Base-by-base conservation (phyloP, 179 eudicot species). In the Gypsophila paniculata region DNA sequence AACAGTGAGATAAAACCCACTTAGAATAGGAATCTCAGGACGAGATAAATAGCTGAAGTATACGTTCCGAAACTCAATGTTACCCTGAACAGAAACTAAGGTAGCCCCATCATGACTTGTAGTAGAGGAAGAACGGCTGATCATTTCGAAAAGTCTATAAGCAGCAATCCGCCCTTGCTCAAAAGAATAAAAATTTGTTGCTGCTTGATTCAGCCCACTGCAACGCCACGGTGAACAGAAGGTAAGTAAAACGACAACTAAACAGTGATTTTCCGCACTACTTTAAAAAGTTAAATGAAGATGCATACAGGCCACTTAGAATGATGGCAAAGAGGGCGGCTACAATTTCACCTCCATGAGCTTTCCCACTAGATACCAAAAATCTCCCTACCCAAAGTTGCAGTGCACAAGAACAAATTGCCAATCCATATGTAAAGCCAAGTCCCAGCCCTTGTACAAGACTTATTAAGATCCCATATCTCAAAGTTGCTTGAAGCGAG, bases 111-210 rank as follows among this genome's bases (percentile, higher is more conserved):
- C 96, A 77, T 91, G 86, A 79, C 85, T 87, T 11, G 83, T 87
- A 66, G 81, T 77, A 59, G 99, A 92, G 48, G 96, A 86, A 59
- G 99, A 94, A 52, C 99, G 96, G 79, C 89, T 94, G 75, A 94
- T 94, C 99, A 94, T 94, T 86, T 94, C 99, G 82, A 83, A 94
- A 61, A 94, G 96, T 80, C 99, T 88, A 68, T 91, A 94, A 65
- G 99, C 99, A 81, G 99, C 99, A 77, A 94, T 94, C 68, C 99
- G 86, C 59, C 99, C 99, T 86, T 94, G 99, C 85, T 94, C 99
- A 78, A 94, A 94, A 8, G 99, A 94, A 79, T 94, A 94, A 76
- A 94, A 94, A 79, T 94, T 94, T 78, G 99, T 94, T 65, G 99
- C 99, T 1, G 99, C 99, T 84, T 94, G 99, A 87, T 94, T 94